Percentiles rank a stretch among this genome's conserved stretches.
These are phyloP conservation scores for Pascua guehoae DNA, from an alignment of 1,284 basidiomycete genomes.

Conservation along the genomic window DNA sequence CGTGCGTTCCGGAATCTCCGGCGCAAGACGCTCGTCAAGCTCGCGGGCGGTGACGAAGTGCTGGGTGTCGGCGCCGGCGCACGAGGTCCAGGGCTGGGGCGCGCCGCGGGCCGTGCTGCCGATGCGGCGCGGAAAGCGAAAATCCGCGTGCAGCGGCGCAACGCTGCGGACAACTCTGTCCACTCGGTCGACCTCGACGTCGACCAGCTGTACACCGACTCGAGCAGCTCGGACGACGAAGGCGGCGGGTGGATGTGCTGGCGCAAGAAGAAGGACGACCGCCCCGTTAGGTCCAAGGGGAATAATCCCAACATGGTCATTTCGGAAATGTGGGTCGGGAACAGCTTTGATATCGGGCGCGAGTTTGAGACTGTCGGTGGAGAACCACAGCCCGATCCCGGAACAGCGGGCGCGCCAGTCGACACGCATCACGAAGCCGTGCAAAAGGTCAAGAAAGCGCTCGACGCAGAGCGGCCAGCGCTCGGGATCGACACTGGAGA, in stretches of 20 bases:
- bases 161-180: constrained; percentile 1
- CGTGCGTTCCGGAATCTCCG: constrained; percentile 19
- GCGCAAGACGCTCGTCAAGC: constrained; percentile 1
- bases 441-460: too few relatives aligned
- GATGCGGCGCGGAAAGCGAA: background rate
- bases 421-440: too few relatives aligned
- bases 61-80: constrained; percentile 5
- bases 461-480: too few relatives aligned
- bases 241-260: background rate
- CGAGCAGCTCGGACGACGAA: constrained; percentile 8
- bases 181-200: constrained; percentile 12
- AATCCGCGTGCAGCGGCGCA: constrained; percentile 16
- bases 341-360: constrained; percentile 44
- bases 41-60: background rate
- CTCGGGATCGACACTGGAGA: too few relatives aligned
- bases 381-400: too few relatives aligned
- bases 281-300: constrained; percentile 1
- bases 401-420: too few relatives aligned
- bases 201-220: constrained; percentile 8
- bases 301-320: constrained; percentile 19
- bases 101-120: constrained; percentile 11
- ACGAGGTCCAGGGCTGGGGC: constrained; percentile 2
- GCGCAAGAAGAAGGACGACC: constrained; percentile 1
- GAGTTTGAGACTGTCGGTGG: constrained; percentile 25
- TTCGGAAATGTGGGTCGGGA: constrained; percentile 37